A percentile compares a stretch with the other conserved stretches of the same genome.
Evolutionary conservation across 2,329 filamentous ascomycete genomes (phyloP).

Genomic region (Cyclaneusma minus): DNA sequence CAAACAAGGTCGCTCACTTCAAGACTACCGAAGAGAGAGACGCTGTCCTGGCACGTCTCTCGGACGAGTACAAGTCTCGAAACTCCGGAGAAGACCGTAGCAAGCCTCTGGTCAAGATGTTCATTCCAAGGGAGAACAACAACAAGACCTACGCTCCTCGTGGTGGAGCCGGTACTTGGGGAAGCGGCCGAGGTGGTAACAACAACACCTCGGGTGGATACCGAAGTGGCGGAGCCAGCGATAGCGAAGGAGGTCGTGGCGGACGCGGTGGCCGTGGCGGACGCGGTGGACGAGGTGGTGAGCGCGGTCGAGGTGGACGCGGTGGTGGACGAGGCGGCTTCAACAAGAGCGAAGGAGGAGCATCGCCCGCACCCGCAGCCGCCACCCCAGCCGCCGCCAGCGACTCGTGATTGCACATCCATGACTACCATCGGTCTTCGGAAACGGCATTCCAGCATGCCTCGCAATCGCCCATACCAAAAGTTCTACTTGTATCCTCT

Average conservation of each 20-base stretch:
- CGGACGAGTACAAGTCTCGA: constrained; percentile 61
- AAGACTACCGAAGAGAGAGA: constrained; percentile 66
- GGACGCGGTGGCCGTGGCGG: constrained; percentile 40
- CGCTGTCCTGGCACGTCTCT: constrained; percentile 57
- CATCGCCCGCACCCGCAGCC: constrained; percentile 32
- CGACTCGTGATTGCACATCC: constrained; percentile 7
- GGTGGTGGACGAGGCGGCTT: constrained; percentile 39
- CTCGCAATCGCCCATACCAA: no score
- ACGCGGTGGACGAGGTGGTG: constrained; percentile 35
- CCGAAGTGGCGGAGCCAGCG: constrained; percentile 66
- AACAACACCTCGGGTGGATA: constrained; percentile 54
- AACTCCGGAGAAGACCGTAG: constrained; percentile 53
- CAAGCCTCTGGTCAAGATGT: constrained; percentile 71
- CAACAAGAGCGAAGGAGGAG: constrained; percentile 40
- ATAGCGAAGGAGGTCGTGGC: constrained; percentile 45
- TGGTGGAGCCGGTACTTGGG: constrained; percentile 53
- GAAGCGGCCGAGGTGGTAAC: constrained; percentile 48
- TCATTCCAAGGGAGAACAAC: constrained; percentile 49
- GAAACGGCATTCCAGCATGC: no score
- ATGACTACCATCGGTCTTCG: no score
- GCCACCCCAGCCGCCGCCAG: constrained; percentile 33
- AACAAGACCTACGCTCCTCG: constrained; percentile 36
- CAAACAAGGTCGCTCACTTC: constrained; percentile 79
- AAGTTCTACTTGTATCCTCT: no score
- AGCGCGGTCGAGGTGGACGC: constrained; percentile 37